Conservation (phyloP, 495 filamentous ascomycete species). For the Aspergillus egyptiacus region DNA sequence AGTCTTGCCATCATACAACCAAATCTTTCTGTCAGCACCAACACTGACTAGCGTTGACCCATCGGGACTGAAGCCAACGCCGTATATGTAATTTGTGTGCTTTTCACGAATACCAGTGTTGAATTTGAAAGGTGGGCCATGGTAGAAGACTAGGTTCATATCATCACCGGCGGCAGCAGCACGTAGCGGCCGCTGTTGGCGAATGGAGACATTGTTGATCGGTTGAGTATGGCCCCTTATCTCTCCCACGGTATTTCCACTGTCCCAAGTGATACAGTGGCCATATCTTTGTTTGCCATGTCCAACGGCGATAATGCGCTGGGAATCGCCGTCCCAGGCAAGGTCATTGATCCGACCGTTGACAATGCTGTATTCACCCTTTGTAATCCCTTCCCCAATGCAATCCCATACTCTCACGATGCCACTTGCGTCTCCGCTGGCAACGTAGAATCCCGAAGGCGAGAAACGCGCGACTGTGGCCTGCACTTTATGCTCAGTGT, state of each 20-base stretch:
- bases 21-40: constrained; percentile 81
- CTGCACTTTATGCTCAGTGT: constrained; percentile 78
- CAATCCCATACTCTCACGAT: constrained; percentile 85
- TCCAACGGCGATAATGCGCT: constrained; percentile 92
- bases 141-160: constrained; percentile 80
- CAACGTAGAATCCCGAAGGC: constrained; percentile 90
- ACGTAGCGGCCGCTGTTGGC: constrained; percentile 79
- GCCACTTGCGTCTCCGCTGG: constrained; percentile 84
- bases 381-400: constrained; percentile 50
- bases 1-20: constrained; percentile 91
- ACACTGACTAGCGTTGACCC: constrained; percentile 79
- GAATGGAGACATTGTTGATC: constrained; percentile 86
- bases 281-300: constrained; percentile 91
- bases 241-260: constrained; percentile 91
- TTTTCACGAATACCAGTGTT: constrained; percentile 65
- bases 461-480: constrained; percentile 93
- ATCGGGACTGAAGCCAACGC: constrained; percentile 85
- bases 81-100: constrained; percentile 85
- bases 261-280: constrained; percentile 91
- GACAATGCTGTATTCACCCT: constrained; percentile 88
- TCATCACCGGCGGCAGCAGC: constrained; percentile 91
- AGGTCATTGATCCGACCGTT: constrained; percentile 93
- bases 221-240: constrained; percentile 83
- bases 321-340: constrained; percentile 95
- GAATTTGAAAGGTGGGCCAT: constrained; percentile 94